Evolutionary conservation across 768 basidiomycete species (phyloP), one percentile per base, ranked within the genome.

Genomic region (Amanita rubescens): DNA sequence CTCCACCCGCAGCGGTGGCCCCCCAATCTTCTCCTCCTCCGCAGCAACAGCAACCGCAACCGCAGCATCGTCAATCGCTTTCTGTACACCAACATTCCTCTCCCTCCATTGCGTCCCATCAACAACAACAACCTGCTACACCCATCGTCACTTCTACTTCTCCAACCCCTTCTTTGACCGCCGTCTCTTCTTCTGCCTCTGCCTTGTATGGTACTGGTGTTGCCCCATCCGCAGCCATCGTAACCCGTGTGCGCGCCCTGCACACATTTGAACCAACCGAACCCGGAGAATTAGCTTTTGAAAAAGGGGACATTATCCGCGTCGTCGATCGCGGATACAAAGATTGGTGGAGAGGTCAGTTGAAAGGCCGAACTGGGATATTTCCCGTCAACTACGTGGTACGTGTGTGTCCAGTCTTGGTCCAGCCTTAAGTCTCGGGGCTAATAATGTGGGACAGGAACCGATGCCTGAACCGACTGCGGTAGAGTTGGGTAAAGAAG

Each of bases 371-470:
- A 54, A 92, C 93, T 2, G 93, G 93, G 41, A 98, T 98, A 44
- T 97, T 98, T 68, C 95, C 95, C 0, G 91, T 95, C 17, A 96
- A 95, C 66, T 96, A 97, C 71, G 92, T 97, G 60, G 91, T 90
- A 61, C 6, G 85, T 77, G 34, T 55, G 24, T 27, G n/a, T n/a
- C n/a, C n/a, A n/a, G n/a, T n/a, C n/a, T n/a, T n/a, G n/a, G n/a
- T n/a, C n/a, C n/a, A n/a, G n/a, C n/a, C n/a, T n/a, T n/a, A n/a
- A n/a, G n/a, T n/a, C n/a, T n/a, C n/a, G n/a, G n/a, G n/a, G n/a
- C n/a, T n/a, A n/a, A n/a, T n/a, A n/a, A n/a, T n/a, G n/a, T n/a
- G n/a, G n/a, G n/a, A n/a, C n/a, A 91, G 90, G 87, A 92, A 79
- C 75, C 84, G 2, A 74, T 97, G 56, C 90, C 93, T 0, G 92